These are phyloP conservation scores for Citrullus amarus DNA, from an alignment of 306 rosid species.

Conservation along the genomic window DNA sequence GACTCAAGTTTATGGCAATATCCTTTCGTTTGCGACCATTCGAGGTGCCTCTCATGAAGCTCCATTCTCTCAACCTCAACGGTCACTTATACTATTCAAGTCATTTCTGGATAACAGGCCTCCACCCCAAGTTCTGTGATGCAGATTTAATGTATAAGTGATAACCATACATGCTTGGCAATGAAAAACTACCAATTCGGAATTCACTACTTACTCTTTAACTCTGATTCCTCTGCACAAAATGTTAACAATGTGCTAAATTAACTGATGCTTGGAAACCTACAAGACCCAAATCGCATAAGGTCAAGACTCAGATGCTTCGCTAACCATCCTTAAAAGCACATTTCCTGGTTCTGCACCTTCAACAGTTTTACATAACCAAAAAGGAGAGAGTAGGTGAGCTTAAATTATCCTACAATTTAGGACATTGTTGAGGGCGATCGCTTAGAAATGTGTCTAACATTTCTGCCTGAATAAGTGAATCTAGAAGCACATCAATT, in stretches of 20 bases:
- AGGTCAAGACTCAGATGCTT: not conserved
- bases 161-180: not conserved
- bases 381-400: not conserved
- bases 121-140: constrained; percentile 1
- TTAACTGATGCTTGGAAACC: not conserved
- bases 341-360: not conserved
- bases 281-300: not conserved
- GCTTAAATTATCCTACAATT: not conserved
- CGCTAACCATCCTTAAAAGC: not conserved
- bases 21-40: constrained; percentile 24
- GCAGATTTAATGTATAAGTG: not conserved
- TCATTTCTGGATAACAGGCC: constrained; percentile 26
- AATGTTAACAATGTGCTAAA: not conserved
- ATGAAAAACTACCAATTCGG: not conserved
- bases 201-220: not conserved
- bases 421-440: not conserved
- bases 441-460: constrained; percentile 17
- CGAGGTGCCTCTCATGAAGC: constrained; percentile 33
- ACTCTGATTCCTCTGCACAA: not conserved
- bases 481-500: constrained; percentile 54
- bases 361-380: not conserved
- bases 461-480: constrained; percentile 40
- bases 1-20: constrained; percentile 28
- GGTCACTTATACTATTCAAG: constrained; percentile 24
- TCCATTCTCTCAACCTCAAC: constrained; percentile 28